phyloP scores from a whole-genome alignment of 495 filamentous ascomycete species.

The Aspergillus olivimuriae region DNA sequence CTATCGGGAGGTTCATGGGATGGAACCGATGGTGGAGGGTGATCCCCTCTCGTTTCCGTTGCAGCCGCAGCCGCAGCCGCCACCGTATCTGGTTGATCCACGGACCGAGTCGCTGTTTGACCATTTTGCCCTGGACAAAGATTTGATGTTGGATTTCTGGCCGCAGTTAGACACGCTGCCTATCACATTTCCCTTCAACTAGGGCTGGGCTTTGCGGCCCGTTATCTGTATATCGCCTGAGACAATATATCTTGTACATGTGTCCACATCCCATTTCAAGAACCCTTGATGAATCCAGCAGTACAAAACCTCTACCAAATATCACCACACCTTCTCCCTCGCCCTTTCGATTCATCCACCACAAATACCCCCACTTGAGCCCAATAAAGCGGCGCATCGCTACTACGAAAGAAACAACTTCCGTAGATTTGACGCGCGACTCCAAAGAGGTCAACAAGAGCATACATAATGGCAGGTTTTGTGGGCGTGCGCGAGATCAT shows the following conservation, averaged over 20 bases:
- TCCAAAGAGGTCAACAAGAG: slow-evolving; percentile 19
- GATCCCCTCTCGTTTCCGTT: no score
- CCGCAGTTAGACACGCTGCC: slow-evolving; percentile 25
- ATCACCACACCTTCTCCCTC: no score
- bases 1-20: not conserved
- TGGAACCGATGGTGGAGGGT: not conserved
- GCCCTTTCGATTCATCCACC: no score
- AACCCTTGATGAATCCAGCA: no score
- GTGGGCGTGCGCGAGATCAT: slow-evolving; percentile 16
- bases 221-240: no score
- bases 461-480: slow-evolving; percentile 18
- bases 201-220: no score
- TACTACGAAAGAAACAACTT: slow-evolving; percentile 19
- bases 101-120: slow-evolving; percentile 17
- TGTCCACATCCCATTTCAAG: no score
- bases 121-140: slow-evolving; percentile 14
- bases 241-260: no score
- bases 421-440: slow-evolving; percentile 19
- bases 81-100: slow-evolving; percentile 5
- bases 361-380: slow-evolving; percentile 18
- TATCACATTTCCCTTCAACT: no score
- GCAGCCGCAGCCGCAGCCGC: no score
- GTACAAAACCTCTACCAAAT: no score
- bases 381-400: slow-evolving; percentile 13
- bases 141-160: slow-evolving; percentile 23